Conservation (phyloP, 1,284 basidiomycete species). For the Tylopilus sp. region DNA sequence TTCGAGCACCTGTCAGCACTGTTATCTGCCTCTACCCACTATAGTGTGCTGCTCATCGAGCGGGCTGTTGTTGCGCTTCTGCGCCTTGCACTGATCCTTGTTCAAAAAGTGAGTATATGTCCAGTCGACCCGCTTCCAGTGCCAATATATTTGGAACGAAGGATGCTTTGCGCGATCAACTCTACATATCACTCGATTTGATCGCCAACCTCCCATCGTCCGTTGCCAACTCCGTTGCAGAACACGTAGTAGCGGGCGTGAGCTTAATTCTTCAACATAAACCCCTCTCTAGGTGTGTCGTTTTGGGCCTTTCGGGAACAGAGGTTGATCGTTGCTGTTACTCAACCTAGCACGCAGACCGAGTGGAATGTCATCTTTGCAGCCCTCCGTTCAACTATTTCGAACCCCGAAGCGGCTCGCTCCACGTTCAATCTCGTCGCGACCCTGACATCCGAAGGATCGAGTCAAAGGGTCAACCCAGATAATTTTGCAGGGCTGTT, state of each 20-base stretch:
- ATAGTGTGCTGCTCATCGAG: slow-evolving; percentile 89
- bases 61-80: slow-evolving; percentile 92
- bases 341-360: slow-evolving; percentile 67
- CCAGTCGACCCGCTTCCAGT: slow-evolving; percentile 3
- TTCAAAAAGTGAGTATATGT: slow-evolving; percentile 58
- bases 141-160: slow-evolving; percentile 29
- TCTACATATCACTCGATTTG: slow-evolving; percentile 90
- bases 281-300: slow-evolving; percentile 61
- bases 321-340: slow-evolving; percentile 3
- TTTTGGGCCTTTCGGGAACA: not conserved
- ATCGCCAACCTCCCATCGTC: slow-evolving; percentile 75
- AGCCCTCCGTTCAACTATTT: slow-evolving; percentile 81
- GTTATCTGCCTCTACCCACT: slow-evolving; percentile 72
- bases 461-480: slow-evolving; percentile 55
- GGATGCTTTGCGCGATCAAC: slow-evolving; percentile 81
- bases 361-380: slow-evolving; percentile 96
- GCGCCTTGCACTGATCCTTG: slow-evolving; percentile 75
- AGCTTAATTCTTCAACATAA: slow-evolving; percentile 76
- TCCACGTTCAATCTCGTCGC: slow-evolving; percentile 77
- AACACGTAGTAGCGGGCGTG: slow-evolving; percentile 88
- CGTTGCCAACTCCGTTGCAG: slow-evolving; percentile 82
- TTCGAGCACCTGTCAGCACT: slow-evolving; percentile 89
- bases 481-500: slow-evolving; percentile 86
- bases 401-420: slow-evolving; percentile 86
- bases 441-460: slow-evolving; percentile 56